phyloP scores from a whole-genome alignment of 106 monocot species.

The Agapanthus africanus region DNA sequence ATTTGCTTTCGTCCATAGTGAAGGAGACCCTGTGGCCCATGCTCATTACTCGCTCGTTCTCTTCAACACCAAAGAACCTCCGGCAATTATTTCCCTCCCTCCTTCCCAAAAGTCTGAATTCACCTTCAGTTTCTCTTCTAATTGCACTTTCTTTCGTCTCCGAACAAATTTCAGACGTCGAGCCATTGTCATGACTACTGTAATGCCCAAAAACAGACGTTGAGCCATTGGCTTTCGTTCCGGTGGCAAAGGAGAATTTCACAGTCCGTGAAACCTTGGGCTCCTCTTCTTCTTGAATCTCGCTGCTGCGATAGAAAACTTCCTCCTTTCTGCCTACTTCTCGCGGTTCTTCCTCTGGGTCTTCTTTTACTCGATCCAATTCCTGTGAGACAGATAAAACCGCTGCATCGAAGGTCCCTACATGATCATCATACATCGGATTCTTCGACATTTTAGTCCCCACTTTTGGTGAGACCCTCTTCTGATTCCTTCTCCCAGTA shows the following conservation, averaged over 20 bases:
- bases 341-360: slow-evolving; percentile 23
- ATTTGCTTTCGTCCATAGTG: slow-evolving; percentile 38
- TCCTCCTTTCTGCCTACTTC: slow-evolving; percentile 18
- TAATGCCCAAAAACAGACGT: slow-evolving; percentile 20
- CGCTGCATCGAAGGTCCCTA: slow-evolving; percentile 95
- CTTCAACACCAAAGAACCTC: slow-evolving; percentile 61
- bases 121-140: slow-evolving; percentile 82
- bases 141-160: slow-evolving; percentile 76
- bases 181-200: slow-evolving; percentile 29
- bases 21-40: slow-evolving; percentile 77
- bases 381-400: slow-evolving; percentile 80
- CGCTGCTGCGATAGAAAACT: slow-evolving; percentile 12
- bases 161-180: slow-evolving; percentile 19
- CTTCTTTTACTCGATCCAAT: slow-evolving; percentile 38
- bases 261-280: slow-evolving; percentile 6
- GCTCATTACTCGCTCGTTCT: slow-evolving; percentile 40
- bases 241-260: slow-evolving; percentile 34
- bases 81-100: slow-evolving; percentile 56
- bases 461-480: slow-evolving; percentile 44
- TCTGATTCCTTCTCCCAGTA: slow-evolving; percentile 52
- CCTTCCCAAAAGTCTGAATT: slow-evolving; percentile 70
- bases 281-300: slow-evolving; percentile 38
- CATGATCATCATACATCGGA: slow-evolving; percentile 54
- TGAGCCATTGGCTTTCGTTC: slow-evolving; percentile 20
- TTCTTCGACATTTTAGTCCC: slow-evolving; percentile 45